A percentile compares a stretch with the other conserved stretches of the same genome.
Evolutionary conservation across 495 filamentous ascomycete species (phyloP).

Genomic region (Aspergillus mulundensis): DNA sequence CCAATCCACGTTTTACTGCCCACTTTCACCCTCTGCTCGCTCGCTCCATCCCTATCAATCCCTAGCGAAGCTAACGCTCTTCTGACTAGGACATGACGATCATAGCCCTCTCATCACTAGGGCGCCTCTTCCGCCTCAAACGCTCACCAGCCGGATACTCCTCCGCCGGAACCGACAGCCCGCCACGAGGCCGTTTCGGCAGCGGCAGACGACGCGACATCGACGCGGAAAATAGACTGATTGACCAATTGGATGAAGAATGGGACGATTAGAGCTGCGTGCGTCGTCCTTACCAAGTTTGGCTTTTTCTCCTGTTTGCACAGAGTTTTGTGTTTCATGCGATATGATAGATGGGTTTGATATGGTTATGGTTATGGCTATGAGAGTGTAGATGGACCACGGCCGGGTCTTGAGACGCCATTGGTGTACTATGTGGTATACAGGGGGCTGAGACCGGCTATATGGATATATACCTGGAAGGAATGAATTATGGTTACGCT

Average conservation of each 20-base stretch:
- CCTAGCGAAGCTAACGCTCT: slow-evolving; percentile 8
- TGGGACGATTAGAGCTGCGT: slow-evolving; percentile 46
- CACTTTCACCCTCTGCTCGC: neutral
- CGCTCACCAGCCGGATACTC: slow-evolving; percentile 52
- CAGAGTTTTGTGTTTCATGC: neutral
- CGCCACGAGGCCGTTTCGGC: slow-evolving; percentile 28
- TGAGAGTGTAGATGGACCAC: too few relatives aligned
- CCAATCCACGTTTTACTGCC: neutral
- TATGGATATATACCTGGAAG: too few relatives aligned
- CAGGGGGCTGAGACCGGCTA: too few relatives aligned
- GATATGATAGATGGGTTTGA: neutral
- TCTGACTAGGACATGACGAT: slow-evolving; percentile 69
- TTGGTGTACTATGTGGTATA: neutral
- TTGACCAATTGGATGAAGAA: slow-evolving; percentile 95
- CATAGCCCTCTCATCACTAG: slow-evolving; percentile 72
- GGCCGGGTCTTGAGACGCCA: too few relatives aligned
- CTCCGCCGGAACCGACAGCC: slow-evolving; percentile 31
- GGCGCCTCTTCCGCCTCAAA: slow-evolving; percentile 55
- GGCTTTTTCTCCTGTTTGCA: neutral
- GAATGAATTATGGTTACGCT: too few relatives aligned
- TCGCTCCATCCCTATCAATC: neutral
- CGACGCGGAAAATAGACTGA: slow-evolving; percentile 88
- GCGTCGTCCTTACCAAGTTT: neutral
- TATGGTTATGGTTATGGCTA: neutral
- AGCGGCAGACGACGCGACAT: slow-evolving; percentile 31